Evolutionary conservation across 2,329 filamentous ascomycete genomes (phyloP), one percentile per base, ranked within the genome.

Genomic region (Fusarium avenaceum): DNA sequence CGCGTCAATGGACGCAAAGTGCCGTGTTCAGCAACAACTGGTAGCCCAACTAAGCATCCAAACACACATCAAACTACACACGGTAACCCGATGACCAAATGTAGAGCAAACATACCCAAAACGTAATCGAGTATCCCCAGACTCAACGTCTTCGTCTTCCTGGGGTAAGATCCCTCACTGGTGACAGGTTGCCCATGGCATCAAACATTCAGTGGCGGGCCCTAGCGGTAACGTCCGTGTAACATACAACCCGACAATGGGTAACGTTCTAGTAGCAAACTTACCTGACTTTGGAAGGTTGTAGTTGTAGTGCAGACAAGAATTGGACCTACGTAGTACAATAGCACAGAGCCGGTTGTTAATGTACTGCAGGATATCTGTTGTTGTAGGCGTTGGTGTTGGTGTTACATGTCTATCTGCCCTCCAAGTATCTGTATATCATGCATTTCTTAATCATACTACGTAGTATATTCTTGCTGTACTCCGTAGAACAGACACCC

Each of bases 191-290:
- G 54, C 20, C 30, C 20, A 44, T 38, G 35, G 13, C 40, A 44
- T 45, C 51, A 63, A 46, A 19, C 46, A 50, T 53, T 49, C 19
- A 55, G 60, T 65, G 49, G 65, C 53, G 30, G 28, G 9, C 45
- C 22, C 43, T 56, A 69, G 61, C 52, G 65, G 65, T 56, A 68
- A 69, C 39, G 65, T 69, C 62, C 65, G 47, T 54, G 43, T 14
- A 43, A 15, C 22, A 55, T 26, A 53, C 43, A 43, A 45, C 26
- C 43, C 44, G 20, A 20, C 38, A 58, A 49, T 39, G 54, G 28
- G 28, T 30, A 30, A 57, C 58, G 44, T 63, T 49, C 33, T 35
- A 47, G 28, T 35, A 47, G 28, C 20, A 55, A 32, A 39, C 39
- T 30, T 39, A 42, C 44, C 38, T 39, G 6, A 30, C 57, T 54